Base-by-base conservation (phyloP, 306 rosid genomes). In the Sesbania bispinosa region DNA sequence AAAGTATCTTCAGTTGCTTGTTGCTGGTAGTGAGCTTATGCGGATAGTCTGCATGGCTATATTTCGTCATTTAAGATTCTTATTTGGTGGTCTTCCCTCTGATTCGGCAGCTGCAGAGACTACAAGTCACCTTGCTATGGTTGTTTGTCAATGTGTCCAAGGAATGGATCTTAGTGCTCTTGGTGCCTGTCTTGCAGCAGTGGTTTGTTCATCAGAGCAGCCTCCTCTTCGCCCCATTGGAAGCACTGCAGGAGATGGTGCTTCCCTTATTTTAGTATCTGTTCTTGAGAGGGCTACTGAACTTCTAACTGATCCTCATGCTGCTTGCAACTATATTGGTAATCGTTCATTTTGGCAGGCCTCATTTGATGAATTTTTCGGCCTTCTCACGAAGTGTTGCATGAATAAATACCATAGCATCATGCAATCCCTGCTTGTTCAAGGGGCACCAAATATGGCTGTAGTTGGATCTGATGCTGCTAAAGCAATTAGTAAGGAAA, bases 181-280 rank as follows among this genome's bases (percentile, higher is more conserved):
- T 20, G 77, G 86, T 75, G 84, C 88, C 71, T 85, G 88, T 77
- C 88, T 85, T 78, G 88, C 83, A 36, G 88, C 88, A 32, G 88
- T 85, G 6, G 88, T 85, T 81, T 85, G 88, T 62, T 85, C 88
- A 62, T 67, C 88, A n/a, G 88, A 85, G 80, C 88, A 78, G 59
- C 88, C 88, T 20, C 88, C 88, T 46, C 69, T 85, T 1, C 85
- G 84, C 2, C 88, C 86, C 45, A 13, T 85, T 61, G 88, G 86
- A 67, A 85, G 73, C 42, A 20, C 84, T 4, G 65, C 75, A 24
- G 88, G 88, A 41, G 88, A 85, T 57, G 82, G 82, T 53, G 88
- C 86, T 36, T 71, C 88, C 23, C 74, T 63, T 27, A 60, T 85
- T 53, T 47, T 85, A 59, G 76, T 71, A 27, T 85, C 86, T 59